phyloP scores from a whole-genome alignment of 805 yeast genomes.

The Saturnispora halmiae region DNA sequence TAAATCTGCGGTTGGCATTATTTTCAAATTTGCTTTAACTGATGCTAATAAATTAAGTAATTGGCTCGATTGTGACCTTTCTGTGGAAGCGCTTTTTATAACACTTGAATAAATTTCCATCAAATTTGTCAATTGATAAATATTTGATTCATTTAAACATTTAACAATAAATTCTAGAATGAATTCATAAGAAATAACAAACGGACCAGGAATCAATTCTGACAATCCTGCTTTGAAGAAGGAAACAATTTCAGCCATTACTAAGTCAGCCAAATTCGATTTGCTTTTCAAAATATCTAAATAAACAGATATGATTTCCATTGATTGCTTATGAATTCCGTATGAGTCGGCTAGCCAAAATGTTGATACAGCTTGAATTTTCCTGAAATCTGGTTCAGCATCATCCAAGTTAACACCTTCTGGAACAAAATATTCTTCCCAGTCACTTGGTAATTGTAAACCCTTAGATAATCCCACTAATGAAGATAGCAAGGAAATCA shows the following conservation, averaged over 20 bases:
- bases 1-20: slow-evolving; percentile 14
- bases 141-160: slow-evolving; percentile 30
- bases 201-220: slow-evolving; percentile 59
- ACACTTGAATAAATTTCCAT: slow-evolving; percentile 31
- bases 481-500: slow-evolving; percentile 50
- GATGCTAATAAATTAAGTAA: background rate
- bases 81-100: slow-evolving; percentile 26
- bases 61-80: slow-evolving; percentile 1
- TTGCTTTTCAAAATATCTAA: slow-evolving; percentile 30
- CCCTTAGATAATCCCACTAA: slow-evolving; percentile 67
- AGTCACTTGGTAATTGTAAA: slow-evolving; percentile 48
- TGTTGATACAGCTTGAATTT: background rate
- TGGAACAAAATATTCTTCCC: slow-evolving; percentile 29
- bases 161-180: slow-evolving; percentile 34
- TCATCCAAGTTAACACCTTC: background rate
- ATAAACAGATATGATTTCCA: slow-evolving; percentile 34
- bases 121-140: slow-evolving; percentile 9
- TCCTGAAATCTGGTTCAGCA: background rate
- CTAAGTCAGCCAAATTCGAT: slow-evolving; percentile 7
- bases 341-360: slow-evolving; percentile 32
- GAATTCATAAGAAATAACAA: slow-evolving; percentile 38
- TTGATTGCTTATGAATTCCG: slow-evolving; percentile 34
- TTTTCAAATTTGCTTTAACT: background rate
- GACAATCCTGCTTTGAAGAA: slow-evolving; percentile 56
- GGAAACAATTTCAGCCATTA: slow-evolving; percentile 55